Conservation (phyloP, 2,329 filamentous ascomycete species). For the Colletotrichum zoysiae region DNA sequence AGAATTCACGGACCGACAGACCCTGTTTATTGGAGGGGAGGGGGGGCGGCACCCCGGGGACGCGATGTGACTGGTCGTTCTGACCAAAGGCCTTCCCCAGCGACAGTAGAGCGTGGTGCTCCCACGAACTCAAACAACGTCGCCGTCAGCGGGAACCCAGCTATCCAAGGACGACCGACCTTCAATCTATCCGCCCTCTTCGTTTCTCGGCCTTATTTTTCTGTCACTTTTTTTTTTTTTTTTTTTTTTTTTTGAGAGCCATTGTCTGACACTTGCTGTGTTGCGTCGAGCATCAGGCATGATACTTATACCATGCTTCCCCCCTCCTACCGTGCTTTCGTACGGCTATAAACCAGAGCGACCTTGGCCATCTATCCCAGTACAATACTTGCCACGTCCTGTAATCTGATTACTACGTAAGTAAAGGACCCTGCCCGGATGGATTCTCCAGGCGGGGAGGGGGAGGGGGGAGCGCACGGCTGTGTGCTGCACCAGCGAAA, state of each 20-base stretch:
- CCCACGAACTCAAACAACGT: too few species aligned
- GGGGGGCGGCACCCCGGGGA: neutral
- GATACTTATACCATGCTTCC: neutral
- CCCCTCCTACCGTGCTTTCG: neutral
- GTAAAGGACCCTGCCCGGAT: neutral
- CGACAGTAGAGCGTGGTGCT: neutral
- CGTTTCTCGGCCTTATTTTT: neutral
- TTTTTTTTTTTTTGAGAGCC: neutral
- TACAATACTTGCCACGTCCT: neutral
- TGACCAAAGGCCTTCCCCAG: neutral
- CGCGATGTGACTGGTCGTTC: neutral
- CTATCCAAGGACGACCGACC: neutral
- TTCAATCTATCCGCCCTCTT: neutral
- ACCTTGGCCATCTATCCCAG: neutral
- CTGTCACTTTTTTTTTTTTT: neutral
- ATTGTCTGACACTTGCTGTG: neutral
- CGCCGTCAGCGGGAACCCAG: neutral
- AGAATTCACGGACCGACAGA: neutral
- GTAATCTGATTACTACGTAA: neutral
- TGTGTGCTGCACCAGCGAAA: neutral
- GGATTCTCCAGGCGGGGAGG: neutral
- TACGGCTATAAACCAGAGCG: neutral
- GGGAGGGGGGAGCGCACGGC: neutral
- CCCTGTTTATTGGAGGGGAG: neutral
- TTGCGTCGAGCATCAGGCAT: neutral